Evolutionary conservation across 2,329 filamentous ascomycete genomes (phyloP), one percentile per base, ranked within the genome.

Genomic region (Penicillium corylophilum): DNA sequence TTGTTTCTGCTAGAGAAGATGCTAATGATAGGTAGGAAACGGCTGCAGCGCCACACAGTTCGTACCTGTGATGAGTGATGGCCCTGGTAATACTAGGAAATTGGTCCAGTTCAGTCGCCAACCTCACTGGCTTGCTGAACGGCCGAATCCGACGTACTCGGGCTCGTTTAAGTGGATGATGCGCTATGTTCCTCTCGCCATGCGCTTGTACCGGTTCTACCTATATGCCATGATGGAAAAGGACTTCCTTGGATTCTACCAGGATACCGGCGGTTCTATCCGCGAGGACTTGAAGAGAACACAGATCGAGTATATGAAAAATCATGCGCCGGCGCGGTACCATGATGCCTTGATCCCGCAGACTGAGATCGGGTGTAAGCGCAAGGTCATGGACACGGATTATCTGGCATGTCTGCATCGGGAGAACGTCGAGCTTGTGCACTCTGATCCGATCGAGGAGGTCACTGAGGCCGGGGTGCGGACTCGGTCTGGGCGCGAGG

Each of bases 101-200:
- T 64, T 79, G 20, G 75, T 71, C 0, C 78, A 81, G 44, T 80
- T 81, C 55, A 72, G 67, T n/a, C 74, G 77, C 8, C 77, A 80
- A 62, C 66, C 78, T 4, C 79, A 81, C 52, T 81, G 75, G 66
- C 66, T 81, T 1, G 67, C 72, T 2, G 73, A 77, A 43, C 70
- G 77, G 10, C 69, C 73, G 0, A 78, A 78, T 45, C 74, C 71
- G 0, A 51, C 64, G 42, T 79, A 79, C 54, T 67, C 70, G 0
- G 16, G 62, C 0, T 46, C 63, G 0, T 77, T 77, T 64, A 74
- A 76, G 57, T 67, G 64, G n/a, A 52, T 71, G 2, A 77, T 80
- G 74, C 67, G 70, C 29, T 75, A 75, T 50, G 63, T 79, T 4
- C 77, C 77, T 0, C 54, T 74, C 1, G 74, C 71, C 15, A 77